Evolutionary conservation across 31 red algal species (phyloP), one percentile per base, ranked within the genome.

Genomic region (Porphyra umbilicalis): DNA sequence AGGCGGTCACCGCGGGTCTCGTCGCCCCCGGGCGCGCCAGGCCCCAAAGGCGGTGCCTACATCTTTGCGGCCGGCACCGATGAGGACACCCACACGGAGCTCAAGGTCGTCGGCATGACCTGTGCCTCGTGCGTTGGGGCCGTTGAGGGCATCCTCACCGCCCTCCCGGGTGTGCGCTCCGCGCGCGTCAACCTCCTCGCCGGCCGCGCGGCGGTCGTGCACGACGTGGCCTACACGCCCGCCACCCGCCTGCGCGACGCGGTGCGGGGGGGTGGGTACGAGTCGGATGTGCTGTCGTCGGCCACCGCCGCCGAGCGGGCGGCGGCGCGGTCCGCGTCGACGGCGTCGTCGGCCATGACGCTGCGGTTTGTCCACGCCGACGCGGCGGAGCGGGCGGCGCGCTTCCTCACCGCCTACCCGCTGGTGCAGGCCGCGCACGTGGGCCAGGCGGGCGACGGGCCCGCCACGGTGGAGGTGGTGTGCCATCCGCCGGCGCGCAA

Each of bases 121-220:
- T 98, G 95, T 74, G 79, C 95, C 32, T 87, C 84, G 71, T 98
- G 95, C 78, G 95, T 94, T 25, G 81, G 84, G 25, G 83, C 88
- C 29, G 91, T 98, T 6, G 95, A 98, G 84, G 38, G 77, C 9
- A 30, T 89, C 30, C 81, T 98, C 6, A 25, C 40, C 9, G 84
- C 81, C 34, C 75, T 87, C 11, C 75, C 40, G 7, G 92, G 92
- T 11, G 91, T 98, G 10, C 71, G 67, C 30, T 38, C 75, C 31
- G 91, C 90, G 11, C 75, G 82, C 1, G 91, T 98, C 33, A 92
- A 92, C 77, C 83, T 98, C 37, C 89, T 98, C 0, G 87, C 87
- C 13, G 88, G 89, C 34, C 89, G 87, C 38, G 92, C 95, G 15
- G 87, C 86, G 11, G 86, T 98, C 78, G 67, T 80, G 25, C 90